Conservation (phyloP, 495 filamentous ascomycete species). For the Penicillium crystallinum region DNA sequence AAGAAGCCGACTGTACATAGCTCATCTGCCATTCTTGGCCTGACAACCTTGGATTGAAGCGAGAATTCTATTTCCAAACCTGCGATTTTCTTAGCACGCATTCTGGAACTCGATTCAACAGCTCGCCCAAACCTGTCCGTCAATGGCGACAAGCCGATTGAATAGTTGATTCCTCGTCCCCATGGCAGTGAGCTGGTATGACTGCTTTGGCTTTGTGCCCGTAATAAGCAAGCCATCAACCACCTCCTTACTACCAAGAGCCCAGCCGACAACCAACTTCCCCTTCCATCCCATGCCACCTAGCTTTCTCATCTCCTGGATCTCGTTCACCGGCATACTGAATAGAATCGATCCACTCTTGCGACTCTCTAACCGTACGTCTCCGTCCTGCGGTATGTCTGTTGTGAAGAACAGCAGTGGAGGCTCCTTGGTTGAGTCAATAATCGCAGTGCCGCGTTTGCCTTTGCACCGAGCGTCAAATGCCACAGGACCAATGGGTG, state of each 20-base stretch:
- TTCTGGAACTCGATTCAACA: conserved; percentile 46
- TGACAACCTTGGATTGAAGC: background rate
- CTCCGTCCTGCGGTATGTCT: conserved; percentile 24
- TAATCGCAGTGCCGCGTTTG: conserved; percentile 64
- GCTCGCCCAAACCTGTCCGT: conserved; percentile 81
- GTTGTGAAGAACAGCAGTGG: conserved; percentile 43
- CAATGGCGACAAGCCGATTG: conserved; percentile 77
- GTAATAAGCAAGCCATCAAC: conserved; percentile 70
- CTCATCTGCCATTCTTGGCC: background rate
- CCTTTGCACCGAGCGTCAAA: conserved; percentile 71
- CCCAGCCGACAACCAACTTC: conserved; percentile 80
- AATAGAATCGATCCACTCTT: conserved; percentile 35
- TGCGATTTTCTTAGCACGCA: conserved; percentile 20
- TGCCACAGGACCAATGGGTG: conserved; percentile 58
- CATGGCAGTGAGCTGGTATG: conserved; percentile 64
- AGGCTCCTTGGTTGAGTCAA: conserved; percentile 48
- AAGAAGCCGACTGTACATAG: background rate
- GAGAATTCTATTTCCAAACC: conserved; percentile 15
- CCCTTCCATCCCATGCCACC: conserved; percentile 87
- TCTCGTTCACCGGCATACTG: conserved; percentile 50
- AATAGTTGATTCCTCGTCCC: conserved; percentile 75
- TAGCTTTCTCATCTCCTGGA: conserved; percentile 69
- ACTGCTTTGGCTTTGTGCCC: conserved; percentile 46
- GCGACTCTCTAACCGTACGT: conserved; percentile 35
- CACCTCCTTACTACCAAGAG: conserved; percentile 64